Evolutionary conservation across 345 rosid species (phyloP).

Genomic region (Citrus reticulata): DNA sequence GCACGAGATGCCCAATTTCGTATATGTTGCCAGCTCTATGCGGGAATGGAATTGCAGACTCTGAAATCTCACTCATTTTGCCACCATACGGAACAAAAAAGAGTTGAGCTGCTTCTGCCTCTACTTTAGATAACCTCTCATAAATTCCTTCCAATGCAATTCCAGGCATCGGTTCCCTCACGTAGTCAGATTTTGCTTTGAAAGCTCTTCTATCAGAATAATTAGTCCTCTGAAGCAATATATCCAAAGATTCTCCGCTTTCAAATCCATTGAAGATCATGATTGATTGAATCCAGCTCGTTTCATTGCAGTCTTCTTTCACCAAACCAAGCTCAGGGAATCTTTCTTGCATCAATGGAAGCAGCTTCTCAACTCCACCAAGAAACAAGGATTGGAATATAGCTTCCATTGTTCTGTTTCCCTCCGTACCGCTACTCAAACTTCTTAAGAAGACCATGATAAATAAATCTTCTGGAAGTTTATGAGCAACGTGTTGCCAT

Average conservation of each 20-base stretch:
- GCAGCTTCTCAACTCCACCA: conserved; percentile 13
- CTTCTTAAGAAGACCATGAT: conserved; percentile 7
- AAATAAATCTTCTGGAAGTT: conserved; percentile 20
- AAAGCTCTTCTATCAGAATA: conserved; percentile 36
- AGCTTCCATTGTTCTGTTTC: conserved; percentile 9
- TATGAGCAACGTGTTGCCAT: not conserved
- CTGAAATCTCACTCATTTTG: conserved; percentile 27
- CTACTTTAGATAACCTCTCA: conserved; percentile 45
- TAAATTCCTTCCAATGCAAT: conserved; percentile 45
- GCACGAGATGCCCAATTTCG: conserved; percentile 22
- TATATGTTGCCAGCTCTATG: conserved; percentile 37
- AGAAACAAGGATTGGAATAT: conserved; percentile 10
- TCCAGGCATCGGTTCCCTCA: conserved; percentile 32
- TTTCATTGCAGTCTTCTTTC: conserved; percentile 30
- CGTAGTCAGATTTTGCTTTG: conserved; percentile 69
- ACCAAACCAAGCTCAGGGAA: conserved; percentile 43
- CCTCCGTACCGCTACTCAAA: not conserved
- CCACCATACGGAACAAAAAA: conserved; percentile 71
- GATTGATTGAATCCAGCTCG: conserved; percentile 60
- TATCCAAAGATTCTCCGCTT: conserved; percentile 29
- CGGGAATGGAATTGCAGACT: conserved; percentile 30
- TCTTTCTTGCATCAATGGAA: conserved; percentile 6
- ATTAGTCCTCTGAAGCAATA: conserved; percentile 52
- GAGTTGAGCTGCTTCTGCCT: conserved; percentile 22
- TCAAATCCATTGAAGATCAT: conserved; percentile 50